These are phyloP conservation scores for Phaeosphaeria sp. DNA, from an alignment of 2,329 filamentous ascomycete genomes.

Conservation along the genomic window DNA sequence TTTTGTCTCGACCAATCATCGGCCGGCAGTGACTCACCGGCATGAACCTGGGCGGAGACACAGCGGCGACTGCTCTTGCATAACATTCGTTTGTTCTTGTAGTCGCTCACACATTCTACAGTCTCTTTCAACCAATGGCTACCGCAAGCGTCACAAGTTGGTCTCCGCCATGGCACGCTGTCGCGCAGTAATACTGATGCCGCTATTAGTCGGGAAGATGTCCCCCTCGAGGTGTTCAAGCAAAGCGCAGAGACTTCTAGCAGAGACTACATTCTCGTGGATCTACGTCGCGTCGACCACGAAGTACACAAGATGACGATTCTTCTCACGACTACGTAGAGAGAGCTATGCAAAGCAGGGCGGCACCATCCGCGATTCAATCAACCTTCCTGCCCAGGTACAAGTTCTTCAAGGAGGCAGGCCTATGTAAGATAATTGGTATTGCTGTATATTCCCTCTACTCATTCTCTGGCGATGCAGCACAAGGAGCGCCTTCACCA, in stretches of 20 bases:
- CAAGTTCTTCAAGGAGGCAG: slow-evolving; percentile 58
- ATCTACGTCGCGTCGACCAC: slow-evolving; percentile 62
- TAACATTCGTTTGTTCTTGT: too few species aligned
- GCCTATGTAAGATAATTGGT: slow-evolving; percentile 60
- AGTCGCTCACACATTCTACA: not conserved
- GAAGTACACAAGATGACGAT: slow-evolving; percentile 42
- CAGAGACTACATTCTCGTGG: slow-evolving; percentile 45
- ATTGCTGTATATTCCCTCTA: slow-evolving; percentile 56
- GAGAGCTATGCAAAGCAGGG: too few species aligned
- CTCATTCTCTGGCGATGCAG: not conserved
- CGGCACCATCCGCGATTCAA: slow-evolving; percentile 64
- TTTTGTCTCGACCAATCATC: too few species aligned
- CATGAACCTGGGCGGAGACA: too few species aligned
- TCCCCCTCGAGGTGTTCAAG: slow-evolving; percentile 16
- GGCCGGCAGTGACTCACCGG: too few species aligned
- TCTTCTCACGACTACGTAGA: too few species aligned
- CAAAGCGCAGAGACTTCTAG: not conserved
- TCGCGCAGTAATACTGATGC: slow-evolving; percentile 20
- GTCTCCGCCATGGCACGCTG: slow-evolving; percentile 18
- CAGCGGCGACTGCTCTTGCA: too few species aligned
- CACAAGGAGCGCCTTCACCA: too few species aligned
- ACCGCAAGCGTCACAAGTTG: slow-evolving; percentile 1
- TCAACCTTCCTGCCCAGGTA: slow-evolving; percentile 64
- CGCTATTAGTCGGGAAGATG: slow-evolving; percentile 10
- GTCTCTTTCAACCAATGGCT: slow-evolving; percentile 10